Base-by-base conservation (phyloP, 805 yeast species). In the Kodamaea sagamina region DNA sequence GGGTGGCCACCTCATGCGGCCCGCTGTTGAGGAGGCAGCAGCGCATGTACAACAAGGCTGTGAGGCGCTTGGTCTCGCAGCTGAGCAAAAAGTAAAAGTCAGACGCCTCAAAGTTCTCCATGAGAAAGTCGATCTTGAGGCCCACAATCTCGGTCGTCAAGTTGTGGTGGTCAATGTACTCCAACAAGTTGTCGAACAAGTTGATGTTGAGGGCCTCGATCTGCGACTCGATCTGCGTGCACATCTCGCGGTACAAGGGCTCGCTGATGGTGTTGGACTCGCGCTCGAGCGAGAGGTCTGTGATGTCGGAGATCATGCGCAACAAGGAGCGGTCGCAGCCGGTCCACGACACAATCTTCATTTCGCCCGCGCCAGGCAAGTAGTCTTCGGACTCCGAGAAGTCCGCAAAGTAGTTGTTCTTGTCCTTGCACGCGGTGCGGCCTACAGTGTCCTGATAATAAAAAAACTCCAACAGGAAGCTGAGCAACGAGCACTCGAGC, bases 251-350 rank as follows among this genome's bases (percentile, higher is more conserved):
- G 43, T 53, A 59, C n/a, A 47, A 46, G 3, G 36, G 19, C 24
- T 50, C 52, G 2, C 52, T 24, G 2, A 59, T 47, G 3, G 43
- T 46, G 8, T 38, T 31, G 28, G 47, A 41, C 7, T 35, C 40
- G 40, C 64, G 48, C 41, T 62, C 66, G 32, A 59, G 53, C 5
- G 68, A 63, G 26, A 64, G 47, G 39, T 64, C 68, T 6, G 69
- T 64, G 25, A 63, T 61, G 31, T 62, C 65, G 6, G 64, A 51
- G 10, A 64, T 54, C 6, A 58, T 49, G 26, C 52, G 50, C 2
- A 63, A 39, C 34, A 64, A 46, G 6, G 47, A 38, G 31, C 50
- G 46, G 32, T 61, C 63, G 42, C 68, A 62, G 11, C 68, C 69
- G 58, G 59, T 61, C 69, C 69, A 64, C 19, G 63, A 51, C 5